These are phyloP conservation scores for Epithemia pelagica DNA, from an alignment of 108 stramenopile species.

Conservation along the genomic window DNA sequence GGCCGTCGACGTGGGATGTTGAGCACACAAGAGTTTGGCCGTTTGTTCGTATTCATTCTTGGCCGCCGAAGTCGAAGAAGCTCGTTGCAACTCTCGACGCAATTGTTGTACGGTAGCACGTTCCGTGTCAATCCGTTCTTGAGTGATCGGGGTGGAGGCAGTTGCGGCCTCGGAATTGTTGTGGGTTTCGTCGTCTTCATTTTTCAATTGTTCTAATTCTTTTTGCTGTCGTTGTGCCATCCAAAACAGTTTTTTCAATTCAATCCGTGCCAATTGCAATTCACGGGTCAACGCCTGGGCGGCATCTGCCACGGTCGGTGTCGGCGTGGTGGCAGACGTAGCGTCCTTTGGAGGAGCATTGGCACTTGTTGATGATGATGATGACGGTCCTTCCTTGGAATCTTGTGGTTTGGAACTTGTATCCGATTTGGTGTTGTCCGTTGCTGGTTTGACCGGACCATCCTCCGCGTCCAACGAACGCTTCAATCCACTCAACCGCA, in stretches of 20 bases:
- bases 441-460: not conserved
- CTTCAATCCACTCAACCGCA: not conserved
- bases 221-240: constrained; percentile 7
- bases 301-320: not conserved
- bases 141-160: not conserved
- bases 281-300: constrained; percentile 3
- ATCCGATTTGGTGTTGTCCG: not conserved
- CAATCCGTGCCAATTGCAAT: constrained; percentile 1
- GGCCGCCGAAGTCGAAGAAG: not conserved
- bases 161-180: not conserved
- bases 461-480: not conserved
- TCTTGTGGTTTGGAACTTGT: too few species aligned
- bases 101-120: not conserved
- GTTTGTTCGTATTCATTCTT: constrained; percentile 9
- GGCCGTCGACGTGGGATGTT: not conserved
- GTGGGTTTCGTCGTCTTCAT: not conserved
- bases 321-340: not conserved
- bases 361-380: too few species aligned
- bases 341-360: too few species aligned
- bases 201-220: constrained; percentile 2
- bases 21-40: constrained; percentile 3
- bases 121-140: not conserved
- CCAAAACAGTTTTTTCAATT: constrained; percentile 7
- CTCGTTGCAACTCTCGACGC: not conserved
- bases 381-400: too few species aligned